Percentiles rank a stretch among this genome's conserved stretches.
These are phyloP conservation scores for Parachaetomium inaequale DNA, from an alignment of 495 filamentous ascomycete species.

Conservation along the genomic window DNA sequence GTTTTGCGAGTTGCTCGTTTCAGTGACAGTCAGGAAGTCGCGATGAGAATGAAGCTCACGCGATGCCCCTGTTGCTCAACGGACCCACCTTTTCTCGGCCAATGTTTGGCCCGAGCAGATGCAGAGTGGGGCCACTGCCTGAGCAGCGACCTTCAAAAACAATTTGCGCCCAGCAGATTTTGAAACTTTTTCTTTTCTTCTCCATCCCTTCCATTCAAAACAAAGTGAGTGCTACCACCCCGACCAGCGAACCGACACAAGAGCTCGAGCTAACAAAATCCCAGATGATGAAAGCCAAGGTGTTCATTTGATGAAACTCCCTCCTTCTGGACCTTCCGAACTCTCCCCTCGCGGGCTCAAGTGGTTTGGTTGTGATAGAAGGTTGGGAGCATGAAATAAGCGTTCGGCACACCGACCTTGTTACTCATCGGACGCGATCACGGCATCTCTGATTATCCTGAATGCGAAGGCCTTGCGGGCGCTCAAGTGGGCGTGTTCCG, in stretches of 20 bases:
- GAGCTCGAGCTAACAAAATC: conserved; percentile 41
- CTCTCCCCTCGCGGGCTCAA: conserved; percentile 84
- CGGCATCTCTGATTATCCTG: conserved; percentile 89
- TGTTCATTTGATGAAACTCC: conserved; percentile 82
- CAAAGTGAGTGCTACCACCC: conserved; percentile 60
- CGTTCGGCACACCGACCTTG: conserved; percentile 99
- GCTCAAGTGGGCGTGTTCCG: conserved; percentile 7
- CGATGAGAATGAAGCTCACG: conserved; percentile 2
- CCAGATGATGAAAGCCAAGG: conserved; percentile 99
- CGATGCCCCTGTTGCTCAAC: neutral
- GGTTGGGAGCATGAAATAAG: conserved; percentile 84
- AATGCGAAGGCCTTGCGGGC: conserved; percentile 31
- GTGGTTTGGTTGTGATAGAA: conserved; percentile 69
- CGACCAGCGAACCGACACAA: neutral
- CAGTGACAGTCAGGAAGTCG: neutral
- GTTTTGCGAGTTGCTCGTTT: neutral
- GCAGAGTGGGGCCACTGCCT: conserved; percentile 17
- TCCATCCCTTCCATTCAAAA: conserved; percentile 95
- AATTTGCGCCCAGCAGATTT: conserved; percentile 14
- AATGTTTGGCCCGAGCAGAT: conserved; percentile 23
- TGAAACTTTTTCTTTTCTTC: conserved; percentile 45
- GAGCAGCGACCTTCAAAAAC: conserved; percentile 21
- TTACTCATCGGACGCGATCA: conserved; percentile 94
- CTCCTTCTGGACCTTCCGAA: conserved; percentile 61
- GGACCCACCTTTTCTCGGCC: conserved; percentile 16